Evolutionary conservation across 2,329 filamentous ascomycete species (phyloP).

Genomic region (Immersiporthe knoxdaviesiana): DNA sequence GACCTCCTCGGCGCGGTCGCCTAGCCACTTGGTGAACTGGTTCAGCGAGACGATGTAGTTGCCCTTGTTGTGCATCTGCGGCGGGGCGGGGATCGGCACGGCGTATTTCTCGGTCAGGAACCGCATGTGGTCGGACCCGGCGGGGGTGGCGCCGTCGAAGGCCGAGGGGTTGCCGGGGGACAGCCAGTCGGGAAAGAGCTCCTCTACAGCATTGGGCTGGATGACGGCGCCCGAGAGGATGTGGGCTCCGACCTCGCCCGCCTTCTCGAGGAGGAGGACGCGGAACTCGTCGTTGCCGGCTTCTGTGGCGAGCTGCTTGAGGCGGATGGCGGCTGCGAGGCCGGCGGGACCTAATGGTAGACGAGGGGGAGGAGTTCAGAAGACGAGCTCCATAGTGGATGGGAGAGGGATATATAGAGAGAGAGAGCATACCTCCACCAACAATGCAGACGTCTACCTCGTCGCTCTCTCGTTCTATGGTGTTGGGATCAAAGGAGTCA

Average conservation of each 20-base stretch:
- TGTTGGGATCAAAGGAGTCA: conserved; percentile 66
- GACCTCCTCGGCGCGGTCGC: conserved; percentile 92
- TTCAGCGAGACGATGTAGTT: conserved; percentile 98
- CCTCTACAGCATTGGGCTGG: conserved; percentile 83
- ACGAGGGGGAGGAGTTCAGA: neutral
- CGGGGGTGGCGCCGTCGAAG: conserved; percentile 86
- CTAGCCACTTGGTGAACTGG: conserved; percentile 93
- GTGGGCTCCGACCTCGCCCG: conserved; percentile 91
- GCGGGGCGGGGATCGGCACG: conserved; percentile 83
- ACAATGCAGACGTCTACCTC: conserved; percentile 97
- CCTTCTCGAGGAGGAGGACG: conserved; percentile 91
- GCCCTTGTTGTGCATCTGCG: conserved; percentile 97
- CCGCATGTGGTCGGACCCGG: conserved; percentile 84
- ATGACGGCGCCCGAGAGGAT: conserved; percentile 96
- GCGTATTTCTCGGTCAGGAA: conserved; percentile 83
- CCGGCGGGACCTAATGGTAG: conserved; percentile 73
- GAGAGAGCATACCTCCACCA: conserved; percentile 67
- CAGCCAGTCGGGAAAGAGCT: conserved; percentile 93
- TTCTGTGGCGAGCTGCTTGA: conserved; percentile 94
- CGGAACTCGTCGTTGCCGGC: conserved; percentile 95
- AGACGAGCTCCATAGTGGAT: conserved; percentile 1
- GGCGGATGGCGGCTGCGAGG: conserved; percentile 85
- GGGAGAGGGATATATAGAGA: neutral
- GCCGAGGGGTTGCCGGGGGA: conserved; percentile 83
- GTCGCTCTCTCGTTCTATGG: conserved; percentile 84